A percentile compares a stretch with the other conserved stretches of the same genome.
Evolutionary conservation across 495 filamentous ascomycete species (phyloP).

Genomic region (Neurospora hispaniola): DNA sequence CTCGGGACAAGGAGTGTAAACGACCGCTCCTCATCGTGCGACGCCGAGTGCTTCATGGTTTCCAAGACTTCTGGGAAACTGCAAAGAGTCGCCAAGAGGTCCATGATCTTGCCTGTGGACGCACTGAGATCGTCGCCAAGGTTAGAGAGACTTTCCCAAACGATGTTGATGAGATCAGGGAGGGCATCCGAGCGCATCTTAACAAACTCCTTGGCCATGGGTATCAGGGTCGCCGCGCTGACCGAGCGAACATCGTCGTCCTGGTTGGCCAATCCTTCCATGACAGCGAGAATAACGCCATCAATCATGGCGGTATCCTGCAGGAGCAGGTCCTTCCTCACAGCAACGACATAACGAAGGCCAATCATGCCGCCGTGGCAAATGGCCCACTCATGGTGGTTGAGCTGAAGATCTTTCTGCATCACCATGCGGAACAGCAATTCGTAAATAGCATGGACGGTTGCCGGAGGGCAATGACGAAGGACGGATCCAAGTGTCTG

Average conservation of each 20-base stretch:
- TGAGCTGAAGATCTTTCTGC: slow-evolving; percentile 67
- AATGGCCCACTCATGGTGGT: slow-evolving; percentile 74
- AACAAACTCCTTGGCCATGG: slow-evolving; percentile 90
- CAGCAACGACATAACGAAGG: slow-evolving; percentile 83
- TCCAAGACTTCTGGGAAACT: slow-evolving; percentile 86
- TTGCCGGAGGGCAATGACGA: slow-evolving; percentile 60
- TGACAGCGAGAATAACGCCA: slow-evolving; percentile 81
- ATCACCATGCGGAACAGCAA: slow-evolving; percentile 82
- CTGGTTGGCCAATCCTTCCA: slow-evolving; percentile 81
- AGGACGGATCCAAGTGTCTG: slow-evolving; percentile 86
- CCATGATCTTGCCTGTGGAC: slow-evolving; percentile 96
- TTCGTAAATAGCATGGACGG: slow-evolving; percentile 70
- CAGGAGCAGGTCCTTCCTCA: slow-evolving; percentile 82
- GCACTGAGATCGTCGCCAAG: slow-evolving; percentile 93
- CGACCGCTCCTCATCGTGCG: slow-evolving; percentile 69
- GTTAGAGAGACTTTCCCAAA: slow-evolving; percentile 94
- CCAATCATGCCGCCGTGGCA: slow-evolving; percentile 98
- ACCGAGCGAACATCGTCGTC: slow-evolving; percentile 97
- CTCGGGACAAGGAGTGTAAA: slow-evolving; percentile 88
- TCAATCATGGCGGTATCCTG: slow-evolving; percentile 78
- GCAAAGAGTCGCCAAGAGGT: slow-evolving; percentile 88
- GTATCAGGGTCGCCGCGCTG: slow-evolving; percentile 91
- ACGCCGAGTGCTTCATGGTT: slow-evolving; percentile 86
- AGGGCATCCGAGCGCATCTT: slow-evolving; percentile 66
- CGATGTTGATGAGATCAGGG: slow-evolving; percentile 74